Conservation (phyloP, 1,284 basidiomycete genomes). For the Sporisorium graminicola region DNA sequence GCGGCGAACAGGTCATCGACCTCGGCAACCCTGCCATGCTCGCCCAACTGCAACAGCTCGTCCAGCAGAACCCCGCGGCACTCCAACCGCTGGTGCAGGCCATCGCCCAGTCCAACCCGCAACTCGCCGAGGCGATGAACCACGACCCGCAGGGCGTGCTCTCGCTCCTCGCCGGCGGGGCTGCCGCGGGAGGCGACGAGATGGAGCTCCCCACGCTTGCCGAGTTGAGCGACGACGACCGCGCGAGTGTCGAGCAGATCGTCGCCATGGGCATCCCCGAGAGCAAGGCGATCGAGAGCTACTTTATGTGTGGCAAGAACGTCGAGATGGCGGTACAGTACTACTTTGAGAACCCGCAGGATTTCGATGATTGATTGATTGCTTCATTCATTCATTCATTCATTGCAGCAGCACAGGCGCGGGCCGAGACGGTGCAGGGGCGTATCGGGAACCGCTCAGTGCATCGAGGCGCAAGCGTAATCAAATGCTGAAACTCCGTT, state of each 20-base stretch:
- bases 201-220: constrained; percentile 58
- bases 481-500: too few species aligned
- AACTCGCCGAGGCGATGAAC: constrained; percentile 65
- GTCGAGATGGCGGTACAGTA: constrained; percentile 69
- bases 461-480: too few species aligned
- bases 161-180: constrained; percentile 58
- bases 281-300: constrained; percentile 65
- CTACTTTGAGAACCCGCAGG: constrained; percentile 66
- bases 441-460: too few species aligned
- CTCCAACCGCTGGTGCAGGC: constrained; percentile 67
- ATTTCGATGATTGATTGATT: constrained; percentile 56
- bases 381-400: too few species aligned
- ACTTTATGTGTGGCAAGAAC: constrained; percentile 68
- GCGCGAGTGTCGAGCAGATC: constrained; percentile 63
- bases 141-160: constrained; percentile 66
- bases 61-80: constrained; percentile 67
- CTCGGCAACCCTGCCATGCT: constrained; percentile 68
- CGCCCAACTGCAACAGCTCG: constrained; percentile 62
- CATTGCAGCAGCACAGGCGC: too few species aligned
- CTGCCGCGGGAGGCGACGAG: constrained; percentile 57
- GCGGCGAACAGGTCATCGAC: constrained; percentile 64
- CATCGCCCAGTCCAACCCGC: constrained; percentile 67
- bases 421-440: too few species aligned
- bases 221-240: constrained; percentile 61
- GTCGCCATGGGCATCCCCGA: constrained; percentile 68